Base-by-base conservation (phyloP, 805 yeast genomes). In the Peterozyma toletana region DNA sequence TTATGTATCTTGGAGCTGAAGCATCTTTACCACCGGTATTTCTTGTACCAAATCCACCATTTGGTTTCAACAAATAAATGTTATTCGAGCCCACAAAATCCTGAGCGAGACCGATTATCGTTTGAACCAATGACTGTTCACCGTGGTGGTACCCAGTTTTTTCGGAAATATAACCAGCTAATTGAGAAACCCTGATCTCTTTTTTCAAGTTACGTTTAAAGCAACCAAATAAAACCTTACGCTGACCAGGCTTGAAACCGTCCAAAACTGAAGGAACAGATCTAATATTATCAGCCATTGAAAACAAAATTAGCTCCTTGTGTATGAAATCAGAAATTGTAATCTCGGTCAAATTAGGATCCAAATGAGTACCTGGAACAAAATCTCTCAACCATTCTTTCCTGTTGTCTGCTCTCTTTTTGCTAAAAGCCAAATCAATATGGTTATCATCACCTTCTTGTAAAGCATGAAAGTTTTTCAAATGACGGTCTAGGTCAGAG, bases 21-120 rank as follows among this genome's bases (percentile, higher is more conserved):
- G 90, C 93, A 70, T 93, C 99, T 62, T 93, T 93, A 69, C 99
- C 99, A 63, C 99, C 99, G 21, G 87, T 74, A 21, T 93, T 90
- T 66, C 99, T 80, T 1, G 96, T 82, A 75, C 99, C 99, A 60
- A 93, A 93, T 31, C 88, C 83, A 72, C 99, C 99, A 60, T 84
- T 86, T 39, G 99, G 99, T 59, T 79, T 74, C 54, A 93, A 68
- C 42, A 88, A 57, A 60, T 93, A 85, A 53, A 93, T 66, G 57
- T 93, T 93, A 57, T 93, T 93, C 7, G 96, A 73, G 10, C 99
- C 99, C 40, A 91, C 83, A 58, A 86, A 93, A 61, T 88, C 89
- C 61, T 93, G 99, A 1, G 99, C 99, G 59, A 93, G 66, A 5
- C 96, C 95, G 55, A 93, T 78, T 58, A 93, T 90, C 0, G 99